These are phyloP conservation scores for Monilinia laxa DNA, from an alignment of 2,329 filamentous ascomycete species.

Conservation along the genomic window DNA sequence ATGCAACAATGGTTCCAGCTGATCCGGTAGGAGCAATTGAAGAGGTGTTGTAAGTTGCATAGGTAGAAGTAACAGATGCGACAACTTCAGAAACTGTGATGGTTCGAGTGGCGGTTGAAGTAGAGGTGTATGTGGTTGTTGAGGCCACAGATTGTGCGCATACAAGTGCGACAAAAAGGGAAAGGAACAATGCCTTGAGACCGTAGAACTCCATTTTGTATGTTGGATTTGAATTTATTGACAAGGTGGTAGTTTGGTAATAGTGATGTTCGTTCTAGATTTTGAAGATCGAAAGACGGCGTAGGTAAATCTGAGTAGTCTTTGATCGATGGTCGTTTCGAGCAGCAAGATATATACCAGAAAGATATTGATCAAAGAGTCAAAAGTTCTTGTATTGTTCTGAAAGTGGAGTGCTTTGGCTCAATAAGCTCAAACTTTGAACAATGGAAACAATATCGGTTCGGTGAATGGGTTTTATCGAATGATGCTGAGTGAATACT, in stretches of 20 bases:
- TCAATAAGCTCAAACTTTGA: conserved; percentile 7
- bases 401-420: conserved; percentile 2
- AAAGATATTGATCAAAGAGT: conserved; percentile 18
- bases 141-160: conserved; percentile 12
- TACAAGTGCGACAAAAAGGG: conserved; percentile 20
- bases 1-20: conserved; percentile 3
- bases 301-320: background rate
- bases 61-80: conserved; percentile 15
- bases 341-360: conserved; percentile 15
- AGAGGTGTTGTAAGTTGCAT: conserved; percentile 12
- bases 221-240: conserved; percentile 13
- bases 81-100: conserved; percentile 19
- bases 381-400: conserved; percentile 9
- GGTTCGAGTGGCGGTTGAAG: conserved; percentile 15
- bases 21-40: conserved; percentile 4
- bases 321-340: background rate
- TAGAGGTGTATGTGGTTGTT: conserved; percentile 11
- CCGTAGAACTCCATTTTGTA: conserved; percentile 20
- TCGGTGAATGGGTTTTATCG: conserved; percentile 4
- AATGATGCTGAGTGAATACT: conserved; percentile 5
- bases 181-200: conserved; percentile 18
- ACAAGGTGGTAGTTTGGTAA: background rate
- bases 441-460: conserved; percentile 3
- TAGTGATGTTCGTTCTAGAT: background rate
- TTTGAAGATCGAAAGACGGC: conserved; percentile 4